Evolutionary conservation across 2,329 filamentous ascomycete species (phyloP).

Genomic region (Kalaharituber pfeilii): DNA sequence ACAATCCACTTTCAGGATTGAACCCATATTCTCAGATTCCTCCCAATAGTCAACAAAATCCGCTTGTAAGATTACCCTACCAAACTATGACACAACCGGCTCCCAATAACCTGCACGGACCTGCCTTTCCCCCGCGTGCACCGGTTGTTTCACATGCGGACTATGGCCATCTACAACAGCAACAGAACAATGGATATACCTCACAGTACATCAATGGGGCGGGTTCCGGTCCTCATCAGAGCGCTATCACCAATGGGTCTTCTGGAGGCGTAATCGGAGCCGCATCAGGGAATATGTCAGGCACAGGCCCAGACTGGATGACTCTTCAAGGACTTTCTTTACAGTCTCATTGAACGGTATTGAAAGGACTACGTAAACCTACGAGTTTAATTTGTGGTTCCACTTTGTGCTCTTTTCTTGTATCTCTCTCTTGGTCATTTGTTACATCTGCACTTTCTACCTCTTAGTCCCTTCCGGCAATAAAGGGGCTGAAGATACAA

Average conservation of each 20-base stretch:
- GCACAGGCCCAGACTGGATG: neutral
- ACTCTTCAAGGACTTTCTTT: neutral
- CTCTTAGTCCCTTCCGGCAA: neutral
- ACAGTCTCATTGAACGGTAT: neutral
- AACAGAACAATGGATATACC: neutral
- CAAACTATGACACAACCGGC: neutral
- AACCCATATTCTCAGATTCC: constrained; percentile 20
- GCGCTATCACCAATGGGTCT: neutral
- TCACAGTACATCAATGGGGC: neutral
- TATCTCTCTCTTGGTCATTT: neutral
- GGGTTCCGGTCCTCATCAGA: neutral
- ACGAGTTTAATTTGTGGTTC: too few species aligned
- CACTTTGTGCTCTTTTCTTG: neutral
- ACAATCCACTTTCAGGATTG: constrained; percentile 19
- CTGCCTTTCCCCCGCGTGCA: neutral
- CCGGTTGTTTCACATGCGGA: neutral
- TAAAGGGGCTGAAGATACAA: neutral
- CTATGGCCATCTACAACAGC: constrained; percentile 2
- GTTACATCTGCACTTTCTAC: constrained; percentile 3
- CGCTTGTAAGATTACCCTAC: constrained; percentile 24
- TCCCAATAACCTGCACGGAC: neutral
- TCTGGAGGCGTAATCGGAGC: neutral
- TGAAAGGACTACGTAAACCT: neutral
- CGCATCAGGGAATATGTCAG: neutral
- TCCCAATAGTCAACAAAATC: constrained; percentile 24